Evolutionary conservation across 345 rosid species (phyloP), one percentile per base, ranked within the genome.

Genomic region (Kandelia obovata): DNA sequence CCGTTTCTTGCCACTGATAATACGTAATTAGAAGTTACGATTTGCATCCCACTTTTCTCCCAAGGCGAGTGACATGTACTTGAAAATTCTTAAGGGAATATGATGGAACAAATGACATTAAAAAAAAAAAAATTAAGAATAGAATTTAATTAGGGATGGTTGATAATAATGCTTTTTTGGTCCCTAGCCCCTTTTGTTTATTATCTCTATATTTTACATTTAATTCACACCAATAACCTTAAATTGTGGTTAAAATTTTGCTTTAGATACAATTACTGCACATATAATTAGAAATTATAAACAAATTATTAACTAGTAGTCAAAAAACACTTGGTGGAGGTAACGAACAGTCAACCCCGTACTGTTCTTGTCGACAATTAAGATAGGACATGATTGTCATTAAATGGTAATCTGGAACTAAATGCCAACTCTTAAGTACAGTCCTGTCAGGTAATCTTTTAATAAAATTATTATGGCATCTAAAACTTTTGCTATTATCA

Each of bases 371-470:
- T 21, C 53, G 19, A 9, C 32, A 34, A 53, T 6, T 17, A 20
- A 52, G 15, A 19, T 6, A 27, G 78, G 85, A 73, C 63, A 16
- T 53, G 56, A 2, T 0, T 71, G 85, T 78, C 63, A 70, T 61
- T 64, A 32, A 1, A 1, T 0, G 49, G 30, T 21, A 21, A 21
- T 21, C 0, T 21, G 21, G 21, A 21, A 16, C 37, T 25, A 2
- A 28, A 49, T 0, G 15, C 60, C 21, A 25, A 43, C 64, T 53
- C 63, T 34, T 3, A 61, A 64, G 57, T 64, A 73, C 72, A 56
- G 55, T 57, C 17, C 61, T 64, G 47, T 16, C 55, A 13, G 13
- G 5, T 31, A 5, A 31, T 31, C 6, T 31, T 31, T 31, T 31
- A 5, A 31, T 5, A 31, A 4, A 2, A 1, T 28, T 28, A 28